Evolutionary conservation across 768 basidiomycete species (phyloP), one percentile per base, ranked within the genome.

Genomic region (Filobasidium wieringae): DNA sequence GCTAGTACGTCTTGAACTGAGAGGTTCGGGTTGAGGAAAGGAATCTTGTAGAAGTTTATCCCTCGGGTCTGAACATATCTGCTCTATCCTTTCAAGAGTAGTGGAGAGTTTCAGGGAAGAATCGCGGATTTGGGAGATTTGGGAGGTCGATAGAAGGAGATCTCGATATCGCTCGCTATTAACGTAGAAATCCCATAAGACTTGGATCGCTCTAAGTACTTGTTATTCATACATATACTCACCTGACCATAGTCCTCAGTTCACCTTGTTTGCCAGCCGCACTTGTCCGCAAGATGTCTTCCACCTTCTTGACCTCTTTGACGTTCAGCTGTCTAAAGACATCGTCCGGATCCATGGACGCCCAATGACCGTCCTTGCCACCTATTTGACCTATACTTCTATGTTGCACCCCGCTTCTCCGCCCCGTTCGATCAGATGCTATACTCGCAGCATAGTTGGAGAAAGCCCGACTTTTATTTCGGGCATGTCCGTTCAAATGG

Each of bases 211-310:
- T n/a, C 32, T n/a, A 36, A 34, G 51, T n/a, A n/a, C n/a, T n/a
- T n/a, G n/a, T n/a, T n/a, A n/a, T n/a, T n/a, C n/a, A n/a, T n/a
- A n/a, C n/a, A n/a, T n/a, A n/a, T n/a, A 45, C 67, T 61, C 30
- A 72, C 70, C 68, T 68, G 15, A 73, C 72, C 69, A 71, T 73
- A 15, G 66, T 58, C 24, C 72, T 52, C 32, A 73, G 62, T 45
- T 73, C 72, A 2, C 67, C 64, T 60, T 73, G 72, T 54, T 73
- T 73, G 31, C 70, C 67, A 50, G 65, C 47, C 37, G 72, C 72
- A 31, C 70, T 68, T 12, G 59, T 55, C 50, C 60, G 36, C 64
- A 73, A 62, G 51, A 65, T 67, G 15, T 51, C 57, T 41, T 73
- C 70, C n/a, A 73, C 69, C 58, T 62, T 69, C 52, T 58, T 67